Conservation (phyloP, 768 basidiomycete genomes). For the Tylopilus felleus region DNA sequence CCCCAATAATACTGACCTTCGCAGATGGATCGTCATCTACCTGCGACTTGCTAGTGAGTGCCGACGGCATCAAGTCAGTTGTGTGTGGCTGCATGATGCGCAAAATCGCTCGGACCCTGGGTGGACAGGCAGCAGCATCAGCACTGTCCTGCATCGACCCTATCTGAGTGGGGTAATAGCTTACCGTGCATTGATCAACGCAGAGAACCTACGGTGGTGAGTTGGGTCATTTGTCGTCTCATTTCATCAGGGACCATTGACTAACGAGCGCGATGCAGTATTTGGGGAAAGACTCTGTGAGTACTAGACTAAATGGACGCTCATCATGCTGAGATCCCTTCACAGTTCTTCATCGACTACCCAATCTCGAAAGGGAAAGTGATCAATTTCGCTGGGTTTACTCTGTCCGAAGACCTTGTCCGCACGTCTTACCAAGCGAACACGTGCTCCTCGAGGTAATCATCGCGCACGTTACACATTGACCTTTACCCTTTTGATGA, state of each 20-base stretch:
- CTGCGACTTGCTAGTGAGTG: no score
- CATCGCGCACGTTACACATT: conserved; percentile 7
- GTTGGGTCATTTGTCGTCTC: conserved; percentile 7
- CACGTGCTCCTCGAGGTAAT: conserved; percentile 46
- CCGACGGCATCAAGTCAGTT: no score
- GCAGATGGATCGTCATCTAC: conserved; percentile 44
- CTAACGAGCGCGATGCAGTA: no score
- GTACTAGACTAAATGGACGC: no score
- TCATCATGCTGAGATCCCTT: no score
- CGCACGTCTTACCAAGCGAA: conserved; percentile 36
- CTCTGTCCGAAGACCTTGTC: conserved; percentile 47
- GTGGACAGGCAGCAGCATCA: conserved; percentile 39
- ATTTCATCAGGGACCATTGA: no score
- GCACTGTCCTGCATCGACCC: conserved; percentile 47
- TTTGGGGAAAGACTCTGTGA: no score
- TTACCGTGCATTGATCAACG: conserved; percentile 58
- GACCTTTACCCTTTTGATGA: no score
- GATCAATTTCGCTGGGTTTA: conserved; percentile 64
- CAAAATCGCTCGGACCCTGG: conserved; percentile 37
- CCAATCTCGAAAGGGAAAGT: conserved; percentile 54
- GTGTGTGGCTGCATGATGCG: no score
- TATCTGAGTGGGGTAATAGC: conserved; percentile 54
- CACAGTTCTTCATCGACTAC: conserved; percentile 59
- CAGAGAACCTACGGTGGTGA: conserved; percentile 51
- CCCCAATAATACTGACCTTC: conserved; percentile 47